phyloP scores from a whole-genome alignment of 1,284 basidiomycete species.

The Phellinidium pouzarii region DNA sequence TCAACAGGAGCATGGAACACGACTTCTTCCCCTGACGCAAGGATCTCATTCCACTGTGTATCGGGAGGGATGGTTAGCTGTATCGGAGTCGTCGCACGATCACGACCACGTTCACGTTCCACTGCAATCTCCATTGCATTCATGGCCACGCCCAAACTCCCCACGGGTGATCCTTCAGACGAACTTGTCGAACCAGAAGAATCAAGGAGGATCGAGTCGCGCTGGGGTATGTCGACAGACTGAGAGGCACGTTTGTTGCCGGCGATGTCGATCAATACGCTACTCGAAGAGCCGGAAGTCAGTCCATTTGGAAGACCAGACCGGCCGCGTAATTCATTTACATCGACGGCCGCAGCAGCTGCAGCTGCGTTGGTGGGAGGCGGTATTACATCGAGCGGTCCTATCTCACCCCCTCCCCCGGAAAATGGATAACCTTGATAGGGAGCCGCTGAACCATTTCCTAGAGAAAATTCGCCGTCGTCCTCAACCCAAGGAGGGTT shows the following conservation, averaged over 20 bases:
- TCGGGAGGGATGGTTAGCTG: conserved; percentile 39
- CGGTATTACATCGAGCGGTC: conserved; percentile 25
- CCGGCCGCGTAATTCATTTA: conserved; percentile 11
- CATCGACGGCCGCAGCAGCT: not conserved
- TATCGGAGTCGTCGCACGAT: conserved; percentile 48
- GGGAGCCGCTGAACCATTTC: not conserved
- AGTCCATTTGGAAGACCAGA: conserved; percentile 5
- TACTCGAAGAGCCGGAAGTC: not conserved
- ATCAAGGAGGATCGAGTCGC: conserved; percentile 1
- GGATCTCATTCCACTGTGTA: conserved; percentile 31
- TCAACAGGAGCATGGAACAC: conserved; percentile 49
- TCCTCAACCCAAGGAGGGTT: conserved; percentile 32
- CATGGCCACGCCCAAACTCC: conserved; percentile 32
- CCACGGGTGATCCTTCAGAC: conserved; percentile 40
- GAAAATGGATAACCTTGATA: conserved; percentile 13
- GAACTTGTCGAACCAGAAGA: conserved; percentile 36
- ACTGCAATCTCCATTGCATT: conserved; percentile 27
- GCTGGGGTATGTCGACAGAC: conserved; percentile 29
- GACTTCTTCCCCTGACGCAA: conserved; percentile 41
- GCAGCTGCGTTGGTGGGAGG: not conserved
- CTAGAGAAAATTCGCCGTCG: conserved; percentile 10
- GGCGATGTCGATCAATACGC: not conserved
- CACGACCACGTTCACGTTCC: conserved; percentile 40
- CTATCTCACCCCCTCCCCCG: conserved; percentile 24
- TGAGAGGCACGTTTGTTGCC: not conserved